These are phyloP conservation scores for Vitis cinerea DNA, from an alignment of 164 flowering plant species.

Conservation along the genomic window DNA sequence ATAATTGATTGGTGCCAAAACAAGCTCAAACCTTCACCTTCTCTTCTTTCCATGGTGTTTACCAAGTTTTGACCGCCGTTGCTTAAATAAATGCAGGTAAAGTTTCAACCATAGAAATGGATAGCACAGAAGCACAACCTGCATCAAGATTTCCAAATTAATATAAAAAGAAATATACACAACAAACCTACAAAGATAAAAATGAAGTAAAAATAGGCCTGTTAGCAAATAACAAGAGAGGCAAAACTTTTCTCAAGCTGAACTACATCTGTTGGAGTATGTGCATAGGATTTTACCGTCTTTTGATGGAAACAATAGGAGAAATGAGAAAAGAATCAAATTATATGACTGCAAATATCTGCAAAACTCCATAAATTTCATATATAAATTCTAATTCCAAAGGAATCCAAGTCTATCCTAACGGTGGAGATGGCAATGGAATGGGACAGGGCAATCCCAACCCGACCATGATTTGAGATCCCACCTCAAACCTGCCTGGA, in stretches of 20 bases:
- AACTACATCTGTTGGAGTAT: no score
- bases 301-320: no score
- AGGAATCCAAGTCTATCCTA: not conserved
- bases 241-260: no score
- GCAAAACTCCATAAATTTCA: no score
- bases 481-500: not conserved
- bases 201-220: no score
- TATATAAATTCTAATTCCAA: not conserved
- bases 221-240: no score
- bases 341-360: no score
- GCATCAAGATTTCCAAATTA: constrained; percentile 2
- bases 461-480: not conserved
- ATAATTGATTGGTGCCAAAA: not conserved
- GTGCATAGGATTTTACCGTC: no score
- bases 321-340: no score
- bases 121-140: constrained; percentile 72
- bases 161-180: not conserved
- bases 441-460: not conserved
- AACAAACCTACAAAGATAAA: not conserved
- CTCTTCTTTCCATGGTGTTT: constrained; percentile 37
- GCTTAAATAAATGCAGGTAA: constrained; percentile 77
- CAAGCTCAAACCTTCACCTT: constrained; percentile 19
- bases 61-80: constrained; percentile 64
- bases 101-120: constrained; percentile 81
- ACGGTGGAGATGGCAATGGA: not conserved